Evolutionary conservation across 495 filamentous ascomycete species (phyloP).

Genomic region (Daldinia concentrica): DNA sequence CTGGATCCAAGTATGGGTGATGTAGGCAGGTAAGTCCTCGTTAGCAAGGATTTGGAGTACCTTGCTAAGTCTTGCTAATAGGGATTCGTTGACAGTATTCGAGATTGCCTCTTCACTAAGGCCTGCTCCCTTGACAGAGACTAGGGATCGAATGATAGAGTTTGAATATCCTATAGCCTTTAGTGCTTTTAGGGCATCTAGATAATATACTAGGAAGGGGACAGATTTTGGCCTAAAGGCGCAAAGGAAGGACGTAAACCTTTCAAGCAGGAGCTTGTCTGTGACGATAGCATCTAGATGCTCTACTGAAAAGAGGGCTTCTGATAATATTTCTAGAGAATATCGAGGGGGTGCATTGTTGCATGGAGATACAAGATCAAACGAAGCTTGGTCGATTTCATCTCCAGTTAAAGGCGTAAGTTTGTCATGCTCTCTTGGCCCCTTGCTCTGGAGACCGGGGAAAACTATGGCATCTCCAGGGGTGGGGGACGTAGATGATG

Average conservation of each 20-base stretch:
- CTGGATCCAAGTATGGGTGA: conserved; percentile 68
- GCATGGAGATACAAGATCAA: conserved; percentile 59
- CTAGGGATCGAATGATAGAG: too few species aligned
- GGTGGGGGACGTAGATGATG: conserved; percentile 26
- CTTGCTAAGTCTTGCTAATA: conserved; percentile 56
- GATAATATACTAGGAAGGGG: conserved; percentile 73
- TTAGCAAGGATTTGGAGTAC: conserved; percentile 68
- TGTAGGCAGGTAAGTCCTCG: conserved; percentile 76
- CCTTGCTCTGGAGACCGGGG: conserved; percentile 49
- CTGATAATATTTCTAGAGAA: conserved; percentile 67
- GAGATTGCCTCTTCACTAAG: neutral
- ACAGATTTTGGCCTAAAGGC: conserved; percentile 69
- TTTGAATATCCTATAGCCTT: conserved; percentile 9
- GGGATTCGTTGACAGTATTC: neutral
- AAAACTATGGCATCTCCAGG: conserved; percentile 46
- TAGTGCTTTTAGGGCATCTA: conserved; percentile 73
- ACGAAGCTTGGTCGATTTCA: conserved; percentile 40
- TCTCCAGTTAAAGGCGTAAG: conserved; percentile 55
- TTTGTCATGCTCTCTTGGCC: conserved; percentile 51
- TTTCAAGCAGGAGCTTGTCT: conserved; percentile 67
- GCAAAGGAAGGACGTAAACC: conserved; percentile 72
- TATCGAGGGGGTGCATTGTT: conserved; percentile 44
- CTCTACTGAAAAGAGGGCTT: conserved; percentile 70
- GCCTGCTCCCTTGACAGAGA: too few species aligned
- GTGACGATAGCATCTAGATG: conserved; percentile 72